These are phyloP conservation scores for Penicillium psychrofluorescens DNA, from an alignment of 495 filamentous ascomycete genomes.

Conservation along the genomic window DNA sequence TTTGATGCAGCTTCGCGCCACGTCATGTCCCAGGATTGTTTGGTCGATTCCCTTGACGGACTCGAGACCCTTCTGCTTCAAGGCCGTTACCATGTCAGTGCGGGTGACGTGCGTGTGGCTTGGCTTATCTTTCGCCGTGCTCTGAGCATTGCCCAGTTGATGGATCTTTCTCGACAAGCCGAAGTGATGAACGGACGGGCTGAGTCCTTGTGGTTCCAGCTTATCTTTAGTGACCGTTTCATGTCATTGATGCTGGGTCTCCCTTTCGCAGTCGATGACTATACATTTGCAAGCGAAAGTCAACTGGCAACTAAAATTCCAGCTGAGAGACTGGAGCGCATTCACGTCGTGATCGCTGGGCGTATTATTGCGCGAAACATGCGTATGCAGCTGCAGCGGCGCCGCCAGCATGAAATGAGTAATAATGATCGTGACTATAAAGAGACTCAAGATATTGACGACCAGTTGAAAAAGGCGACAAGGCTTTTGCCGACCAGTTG, in stretches of 20 bases:
- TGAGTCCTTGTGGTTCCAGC: slow-evolving; percentile 32
- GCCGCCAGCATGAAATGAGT: slow-evolving; percentile 3
- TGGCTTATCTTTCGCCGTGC: slow-evolving; percentile 37
- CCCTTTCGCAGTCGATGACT: slow-evolving; percentile 29
- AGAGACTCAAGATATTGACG: slow-evolving; percentile 30
- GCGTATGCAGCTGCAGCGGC: slow-evolving; percentile 36
- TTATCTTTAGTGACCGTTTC: slow-evolving; percentile 38
- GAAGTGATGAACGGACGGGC: slow-evolving; percentile 3
- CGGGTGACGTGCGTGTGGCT: slow-evolving; percentile 33
- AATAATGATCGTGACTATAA: slow-evolving; percentile 27
- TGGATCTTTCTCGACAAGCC: slow-evolving; percentile 17
- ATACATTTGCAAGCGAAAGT: slow-evolving; percentile 17
- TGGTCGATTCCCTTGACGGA: slow-evolving; percentile 41
- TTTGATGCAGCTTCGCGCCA: slow-evolving; percentile 28
- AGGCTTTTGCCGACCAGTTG: slow-evolving; percentile 26
- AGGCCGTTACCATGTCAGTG: slow-evolving; percentile 33
- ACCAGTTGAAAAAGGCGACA: slow-evolving; percentile 31
- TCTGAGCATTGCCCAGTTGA: slow-evolving; percentile 30
- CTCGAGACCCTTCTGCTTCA: slow-evolving; percentile 41
- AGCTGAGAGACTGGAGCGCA: slow-evolving; percentile 22
- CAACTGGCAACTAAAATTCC: slow-evolving; percentile 16
- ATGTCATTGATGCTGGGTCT: slow-evolving; percentile 38
- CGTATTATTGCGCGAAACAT: slow-evolving; percentile 35
- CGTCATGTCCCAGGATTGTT: slow-evolving; percentile 42
- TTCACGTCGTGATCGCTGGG: slow-evolving; percentile 22